A percentile compares a stretch with the other conserved stretches of the same genome.
Evolutionary conservation across 2,329 filamentous ascomycete genomes (phyloP).

Genomic region (Colletotrichum plurivorum): DNA sequence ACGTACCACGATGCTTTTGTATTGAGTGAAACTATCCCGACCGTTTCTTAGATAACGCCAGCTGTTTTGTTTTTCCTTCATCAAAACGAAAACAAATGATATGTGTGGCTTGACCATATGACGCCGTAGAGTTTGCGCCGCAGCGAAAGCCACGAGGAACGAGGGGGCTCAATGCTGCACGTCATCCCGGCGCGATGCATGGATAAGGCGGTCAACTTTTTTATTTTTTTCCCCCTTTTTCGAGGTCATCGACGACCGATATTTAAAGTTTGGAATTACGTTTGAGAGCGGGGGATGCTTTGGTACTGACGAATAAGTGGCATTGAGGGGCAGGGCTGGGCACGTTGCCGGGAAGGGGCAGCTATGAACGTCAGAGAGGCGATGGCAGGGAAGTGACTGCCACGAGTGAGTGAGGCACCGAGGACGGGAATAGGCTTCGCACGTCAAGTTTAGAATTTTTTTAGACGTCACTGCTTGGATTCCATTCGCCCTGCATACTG

Average conservation of each 20-base stretch:
- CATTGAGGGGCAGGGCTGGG: not conserved
- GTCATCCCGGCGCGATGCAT: conserved; percentile 2
- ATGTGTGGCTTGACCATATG: conserved; percentile 3
- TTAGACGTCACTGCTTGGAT: conserved; percentile 24
- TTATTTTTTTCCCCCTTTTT: no score
- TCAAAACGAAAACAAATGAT: no score
- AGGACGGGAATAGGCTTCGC: conserved; percentile 1
- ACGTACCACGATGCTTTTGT: no score
- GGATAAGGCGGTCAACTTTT: not conserved
- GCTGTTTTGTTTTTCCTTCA: no score
- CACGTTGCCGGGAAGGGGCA: no score
- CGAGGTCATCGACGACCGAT: no score
- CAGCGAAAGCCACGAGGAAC: no score
- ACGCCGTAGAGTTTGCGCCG: not conserved
- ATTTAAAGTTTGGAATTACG: conserved; percentile 13
- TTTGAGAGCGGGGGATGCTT: conserved; percentile 4
- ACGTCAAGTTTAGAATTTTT: conserved; percentile 10
- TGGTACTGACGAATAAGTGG: conserved; percentile 8
- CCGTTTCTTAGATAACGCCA: no score
- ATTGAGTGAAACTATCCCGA: no score
- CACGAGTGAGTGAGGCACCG: not conserved
- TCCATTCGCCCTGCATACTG: not conserved
- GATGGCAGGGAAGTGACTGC: no score
- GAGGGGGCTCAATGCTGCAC: not conserved
- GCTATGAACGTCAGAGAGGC: no score